These are phyloP conservation scores for Cercospora sesami DNA, from an alignment of 2,329 filamentous ascomycete species.

Conservation along the genomic window DNA sequence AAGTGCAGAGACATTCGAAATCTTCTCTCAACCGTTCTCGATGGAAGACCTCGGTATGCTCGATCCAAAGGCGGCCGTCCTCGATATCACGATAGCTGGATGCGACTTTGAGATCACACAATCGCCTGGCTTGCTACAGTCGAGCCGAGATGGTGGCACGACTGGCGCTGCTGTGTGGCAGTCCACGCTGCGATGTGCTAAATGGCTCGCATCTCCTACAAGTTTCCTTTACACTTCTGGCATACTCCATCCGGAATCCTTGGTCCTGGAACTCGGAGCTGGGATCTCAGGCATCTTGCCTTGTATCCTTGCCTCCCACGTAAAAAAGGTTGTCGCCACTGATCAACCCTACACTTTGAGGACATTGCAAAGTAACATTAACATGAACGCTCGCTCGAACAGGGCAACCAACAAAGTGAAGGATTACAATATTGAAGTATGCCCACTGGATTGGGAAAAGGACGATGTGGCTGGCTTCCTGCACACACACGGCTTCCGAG, in stretches of 20 bases:
- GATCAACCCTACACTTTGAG: constrained; percentile 85
- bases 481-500: constrained; percentile 49
- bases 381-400: constrained; percentile 53
- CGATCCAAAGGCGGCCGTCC: constrained; percentile 63
- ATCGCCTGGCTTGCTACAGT: constrained; percentile 78
- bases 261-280: constrained; percentile 80
- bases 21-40: constrained; percentile 75
- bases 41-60: constrained; percentile 83
- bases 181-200: constrained; percentile 77
- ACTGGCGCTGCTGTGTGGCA: constrained; percentile 87
- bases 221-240: constrained; percentile 63
- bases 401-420: constrained; percentile 6
- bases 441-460: constrained; percentile 76
- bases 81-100: constrained; percentile 59
- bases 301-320: constrained; percentile 62
- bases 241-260: constrained; percentile 57
- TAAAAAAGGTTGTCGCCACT: constrained; percentile 72
- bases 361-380: constrained; percentile 73
- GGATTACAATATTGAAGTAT: constrained; percentile 26
- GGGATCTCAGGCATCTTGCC: constrained; percentile 82
- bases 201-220: constrained; percentile 67
- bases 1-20: constrained; percentile 74
- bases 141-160: constrained; percentile 69
- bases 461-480: constrained; percentile 50
- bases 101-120: constrained; percentile 76